phyloP scores from a whole-genome alignment of 2,329 filamentous ascomycete species.

The Fusarium luffae region DNA sequence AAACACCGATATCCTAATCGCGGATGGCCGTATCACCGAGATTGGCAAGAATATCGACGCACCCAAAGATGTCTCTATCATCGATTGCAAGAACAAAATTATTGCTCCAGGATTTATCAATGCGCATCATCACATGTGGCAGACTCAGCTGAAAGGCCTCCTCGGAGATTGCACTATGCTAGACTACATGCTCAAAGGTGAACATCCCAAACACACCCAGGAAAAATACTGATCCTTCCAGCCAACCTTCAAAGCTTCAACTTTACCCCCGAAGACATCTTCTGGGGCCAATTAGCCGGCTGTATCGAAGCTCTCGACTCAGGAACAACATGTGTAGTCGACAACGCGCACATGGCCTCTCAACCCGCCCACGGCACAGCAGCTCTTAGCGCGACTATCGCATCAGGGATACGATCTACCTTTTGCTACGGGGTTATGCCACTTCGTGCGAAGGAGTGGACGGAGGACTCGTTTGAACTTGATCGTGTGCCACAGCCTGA shows the following conservation, averaged over 20 bases:
- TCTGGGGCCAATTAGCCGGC: conserved; percentile 10
- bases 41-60: background rate
- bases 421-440: conserved; percentile 11
- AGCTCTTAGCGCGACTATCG: background rate
- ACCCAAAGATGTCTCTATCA: fast-evolving
- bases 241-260: conserved; percentile 18
- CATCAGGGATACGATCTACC: background rate
- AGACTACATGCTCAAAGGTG: conserved; percentile 15
- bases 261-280: background rate
- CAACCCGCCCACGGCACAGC: background rate
- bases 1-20: background rate
- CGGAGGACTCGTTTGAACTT: conserved; percentile 8
- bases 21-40: background rate
- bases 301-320: conserved; percentile 6
- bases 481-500: background rate
- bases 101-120: background rate
- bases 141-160: conserved; percentile 7
- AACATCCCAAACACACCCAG: fast-evolving
- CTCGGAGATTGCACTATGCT: conserved; percentile 13
- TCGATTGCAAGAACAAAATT: background rate
- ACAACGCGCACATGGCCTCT: conserved; percentile 7
- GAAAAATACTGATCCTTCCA: fast-evolving
- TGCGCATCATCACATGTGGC: conserved; percentile 13
- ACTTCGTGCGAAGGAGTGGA: background rate
- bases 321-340: conserved; percentile 10